Base-by-base conservation (phyloP, 257 asterid genomes). In the Lavandula angustifolia region DNA sequence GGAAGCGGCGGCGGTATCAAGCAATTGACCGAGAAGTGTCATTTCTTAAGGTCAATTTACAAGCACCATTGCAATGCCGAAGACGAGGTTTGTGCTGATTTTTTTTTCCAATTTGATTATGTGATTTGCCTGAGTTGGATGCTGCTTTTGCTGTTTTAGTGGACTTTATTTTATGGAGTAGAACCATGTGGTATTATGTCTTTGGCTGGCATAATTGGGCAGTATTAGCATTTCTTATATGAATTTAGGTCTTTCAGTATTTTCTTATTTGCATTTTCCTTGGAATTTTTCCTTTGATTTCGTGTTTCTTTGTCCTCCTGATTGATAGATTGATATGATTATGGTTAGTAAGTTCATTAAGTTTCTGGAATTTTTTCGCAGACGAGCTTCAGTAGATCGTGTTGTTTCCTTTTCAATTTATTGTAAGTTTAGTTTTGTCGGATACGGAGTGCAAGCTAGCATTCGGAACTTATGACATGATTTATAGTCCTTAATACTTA, bases 21-120 rank as follows among this genome's bases (percentile, higher is more conserved):
- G 47, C 91, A 83, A 70, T 75, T 89, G 80, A 71, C 71, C 60
- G 87, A 81, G 61, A 72, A 86, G 76, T 89, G 87, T 48, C 85
- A 80, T 68, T 82, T 86, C 69, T 69, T 89, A 16, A 77, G 95
- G 80, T 86, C 92, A 62, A 89, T 89, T 75, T 89, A 89, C 59
- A 84, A 82, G 65, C 95, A 89, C 82, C 96, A 89, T 75, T 89
- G 96, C 84, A 89, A 89, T 80, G 96, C 96, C 50, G 96, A 89
- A 72, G 96, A 89, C 61, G 96, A 89, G 96, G 96, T 81, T 33
- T 52, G 80, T 53, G 68, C 64, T 40, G 9, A 59, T 0, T 71
- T 32, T 55, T 32, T 55, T 61, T 7, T 13, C 31, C 48, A 11
- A 5, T 54, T 57, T 47, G 34, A 42, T 9, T 13, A 16, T 47